Evolutionary conservation across 1,284 basidiomycete species (phyloP), one percentile per base, ranked within the genome.

Genomic region (Entoloma clypeatum): DNA sequence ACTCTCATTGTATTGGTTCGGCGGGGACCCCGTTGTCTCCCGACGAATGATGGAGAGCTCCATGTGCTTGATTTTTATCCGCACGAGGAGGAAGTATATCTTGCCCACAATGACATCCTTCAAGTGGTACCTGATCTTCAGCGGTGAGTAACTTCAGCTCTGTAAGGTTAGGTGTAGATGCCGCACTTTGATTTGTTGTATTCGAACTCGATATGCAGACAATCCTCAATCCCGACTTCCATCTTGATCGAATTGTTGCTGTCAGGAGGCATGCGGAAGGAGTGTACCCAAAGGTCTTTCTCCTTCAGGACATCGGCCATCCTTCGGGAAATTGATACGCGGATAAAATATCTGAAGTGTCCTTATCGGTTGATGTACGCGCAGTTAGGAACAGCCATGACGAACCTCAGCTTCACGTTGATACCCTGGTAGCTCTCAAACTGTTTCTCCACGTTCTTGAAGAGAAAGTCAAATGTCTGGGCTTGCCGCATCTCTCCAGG

Each of bases 31-130:
- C 0, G 96, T 98, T 14, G 95, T 98, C 64, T 99, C 95, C 28
- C 95, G 78, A 19, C 95, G 84, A 52, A 99, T 98, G 60, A 98
- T 98, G 10, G 92, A 96, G 13, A 99, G 75, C 60, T 99, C 96
- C 94, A 98, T 98, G 57, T 99, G 94, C 67, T 99, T 98, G 71
- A 99, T 98, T 75, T 99, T 98, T 77, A 99, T 98, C 46, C 95
- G 85, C 5, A 99, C 95, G 30, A 99, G 85, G 21, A 99, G 72
- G 68, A 99, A 99, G 72, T 96, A 98, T 60, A 99, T 98, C 72
- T 98, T 98, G 64, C 95, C 95, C 9, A 99, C 95, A 41, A 99
- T 99, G 45, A 98, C 95, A 62, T 99, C 96, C 67, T 98, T 99
- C 47, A 99, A 69, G 60, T 99, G 95, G 63, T 99, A 99, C 64